These are phyloP conservation scores for Fusarium nisikadoi DNA, from an alignment of 2,329 filamentous ascomycete species.

Conservation along the genomic window DNA sequence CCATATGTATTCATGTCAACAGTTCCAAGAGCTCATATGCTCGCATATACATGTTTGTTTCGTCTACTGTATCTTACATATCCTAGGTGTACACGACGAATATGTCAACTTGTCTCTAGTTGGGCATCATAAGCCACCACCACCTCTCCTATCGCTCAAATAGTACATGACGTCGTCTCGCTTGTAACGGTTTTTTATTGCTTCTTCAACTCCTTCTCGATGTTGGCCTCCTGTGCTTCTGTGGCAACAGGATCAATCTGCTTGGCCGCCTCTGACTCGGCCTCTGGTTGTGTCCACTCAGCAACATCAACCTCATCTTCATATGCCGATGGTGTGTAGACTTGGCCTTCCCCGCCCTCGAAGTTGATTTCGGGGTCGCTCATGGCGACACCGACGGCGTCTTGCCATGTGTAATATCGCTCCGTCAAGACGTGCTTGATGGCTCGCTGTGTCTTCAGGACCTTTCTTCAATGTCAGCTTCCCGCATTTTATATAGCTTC, in stretches of 20 bases:
- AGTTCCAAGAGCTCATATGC: conserved; percentile 1
- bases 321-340: conserved; percentile 60
- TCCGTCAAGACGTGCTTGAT: conserved; percentile 91
- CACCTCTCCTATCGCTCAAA: conserved; percentile 11
- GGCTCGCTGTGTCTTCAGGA: conserved; percentile 78
- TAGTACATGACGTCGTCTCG: conserved; percentile 25
- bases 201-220: conserved; percentile 39
- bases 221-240: conserved; percentile 29
- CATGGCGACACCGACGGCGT: conserved; percentile 74
- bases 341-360: conserved; percentile 55
- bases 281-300: conserved; percentile 41
- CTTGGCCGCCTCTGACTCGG: conserved; percentile 29
- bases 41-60: conserved; percentile 17
- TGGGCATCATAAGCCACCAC: conserved; percentile 1
- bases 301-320: conserved; percentile 48
- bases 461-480: conserved; percentile 58
- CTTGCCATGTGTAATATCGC: conserved; percentile 87
- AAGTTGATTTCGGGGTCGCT: conserved; percentile 75
- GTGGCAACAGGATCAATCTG: conserved; percentile 22
- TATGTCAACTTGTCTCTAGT: conserved; percentile 7
- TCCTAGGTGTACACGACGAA: conserved; percentile 42
- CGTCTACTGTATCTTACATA: conserved; percentile 42
- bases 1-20: neutral
- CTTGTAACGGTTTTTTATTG: conserved; percentile 14
- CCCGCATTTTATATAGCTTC: neutral